Base-by-base conservation (phyloP, 2,329 filamentous ascomycete species). In the Pseudogymnoascus sp. region DNA sequence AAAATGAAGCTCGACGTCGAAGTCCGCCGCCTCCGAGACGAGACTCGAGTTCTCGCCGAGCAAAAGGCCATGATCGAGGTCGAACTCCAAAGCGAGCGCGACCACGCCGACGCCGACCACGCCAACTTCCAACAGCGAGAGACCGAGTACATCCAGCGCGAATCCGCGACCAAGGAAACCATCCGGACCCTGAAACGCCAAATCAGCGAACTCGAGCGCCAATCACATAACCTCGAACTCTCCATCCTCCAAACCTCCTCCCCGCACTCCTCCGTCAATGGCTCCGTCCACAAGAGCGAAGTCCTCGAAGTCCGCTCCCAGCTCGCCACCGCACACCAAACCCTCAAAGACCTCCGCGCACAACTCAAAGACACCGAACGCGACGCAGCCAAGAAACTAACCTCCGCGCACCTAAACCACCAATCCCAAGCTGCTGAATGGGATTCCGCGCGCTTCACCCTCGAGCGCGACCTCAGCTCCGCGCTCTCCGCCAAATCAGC, bases 1-100 rank as follows among this genome's bases (percentile, higher is more conserved):
- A 88, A 87, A 71, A 76, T 85, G 66, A 87, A 85, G 69, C 79
- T 90, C 16, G 88, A 91, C 66, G 81, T 78, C 65, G 88, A 91
- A 69, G 77, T 89, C 14, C 83, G 84, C 44, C 80, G 85, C 11
- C 76, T 90, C 14, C 83, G 79, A 61, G 84, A 88, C 7, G 87
- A 91, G 70, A 87, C 85, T 68, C 79, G 78, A 63, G 72, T 77
- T 1, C 75, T 89, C 38, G 65, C 77, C 11, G 81, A 85, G 63
- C 81, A 86, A 65, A 84, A 83, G 33, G 77, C 82, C 42, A 76
- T 79, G 1, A 74, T 89, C 3, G 87, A 91, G 70, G 79, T 78
- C 66, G 83, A 87, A 31, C 79, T 91, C 1, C 83, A 88, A 62
- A 77, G 82, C 11, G 87, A 90, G 71, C 82, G 88, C 62, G 84